Evolutionary conservation across 2,329 filamentous ascomycete genomes (phyloP), one percentile per base, ranked within the genome.

Genomic region (Chrysosporium keratinophilum): DNA sequence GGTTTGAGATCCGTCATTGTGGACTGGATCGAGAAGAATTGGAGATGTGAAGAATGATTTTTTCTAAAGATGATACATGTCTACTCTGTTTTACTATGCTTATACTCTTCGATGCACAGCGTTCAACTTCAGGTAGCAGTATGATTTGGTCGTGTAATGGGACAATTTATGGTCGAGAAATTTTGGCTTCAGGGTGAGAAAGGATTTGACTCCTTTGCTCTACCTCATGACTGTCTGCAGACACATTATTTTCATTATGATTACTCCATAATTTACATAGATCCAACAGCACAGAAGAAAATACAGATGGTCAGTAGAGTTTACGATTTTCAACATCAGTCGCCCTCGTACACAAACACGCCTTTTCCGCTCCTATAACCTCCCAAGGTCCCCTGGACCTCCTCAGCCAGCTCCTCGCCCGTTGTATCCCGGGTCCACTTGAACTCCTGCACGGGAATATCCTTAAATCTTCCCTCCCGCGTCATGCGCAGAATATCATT

Each of bases 301-400:
- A 40, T 35, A 49, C 28, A 12, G 3, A 20, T 35, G 10, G 35
- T 7, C 43, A 6, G 4, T 11, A 40, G 7, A 17, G 3, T 5
- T 14, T 2, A 15, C 12, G 17, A 48, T 2, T 11, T 19, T 9
- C 1, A 39, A 23, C 5, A 2, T 39, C 17, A 68, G 14, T 67
- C 66, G 9, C 66, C 74, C 20, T 78, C 78, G 69, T 93, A 97
- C 4, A 91, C 79, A 68, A 97, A 93, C 2, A 98, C 80, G 0
- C 89, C 86, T 75, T 98, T 98, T 10, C 90, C 91, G 59, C 81
- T 80, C 64, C 89, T 81, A 67, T 87, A 97, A 0, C 91, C 93
- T 54, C 84, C 78, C 43, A 97, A 73, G 1, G 90, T 93, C 9
- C 85, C 85, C 67, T 90, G 85, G 1, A 95, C 87, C 3, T 87